These are phyloP conservation scores for Chlorella sorokiniana DNA, from an alignment of 139 green algal genomes.

Conservation along the genomic window DNA sequence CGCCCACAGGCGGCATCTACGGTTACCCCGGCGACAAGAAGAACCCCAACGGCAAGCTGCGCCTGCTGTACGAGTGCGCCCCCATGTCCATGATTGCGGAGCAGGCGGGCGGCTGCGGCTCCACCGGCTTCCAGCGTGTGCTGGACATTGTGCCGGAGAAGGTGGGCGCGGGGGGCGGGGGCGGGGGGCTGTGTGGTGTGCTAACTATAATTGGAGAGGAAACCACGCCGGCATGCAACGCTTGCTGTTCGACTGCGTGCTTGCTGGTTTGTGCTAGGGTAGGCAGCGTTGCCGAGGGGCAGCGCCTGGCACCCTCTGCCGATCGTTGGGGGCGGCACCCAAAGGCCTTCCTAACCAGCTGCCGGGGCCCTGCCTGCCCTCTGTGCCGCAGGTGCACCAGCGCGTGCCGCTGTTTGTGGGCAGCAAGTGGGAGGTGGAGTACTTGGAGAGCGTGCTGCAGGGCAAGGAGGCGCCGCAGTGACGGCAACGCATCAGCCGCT, in stretches of 20 bases:
- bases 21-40: slow-evolving; percentile 94
- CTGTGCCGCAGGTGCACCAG: slow-evolving; percentile 68
- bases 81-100: slow-evolving; percentile 91
- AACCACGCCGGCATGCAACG: no score
- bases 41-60: slow-evolving; percentile 96
- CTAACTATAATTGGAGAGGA: no score
- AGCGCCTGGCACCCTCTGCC: no score
- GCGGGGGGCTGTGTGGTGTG: no score
- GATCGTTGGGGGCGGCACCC: no score
- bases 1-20: slow-evolving; percentile 84
- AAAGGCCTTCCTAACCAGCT: background rate
- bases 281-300: no score
- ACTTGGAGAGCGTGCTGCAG: slow-evolving; percentile 77
- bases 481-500: no score
- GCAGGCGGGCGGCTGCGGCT: slow-evolving; percentile 78
- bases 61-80: slow-evolving; percentile 98
- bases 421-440: slow-evolving; percentile 91
- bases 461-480: slow-evolving; percentile 14
- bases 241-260: background rate
- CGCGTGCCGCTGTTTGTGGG: slow-evolving; percentile 86
- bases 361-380: background rate
- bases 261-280: no score
- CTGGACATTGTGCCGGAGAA: slow-evolving; percentile 65
- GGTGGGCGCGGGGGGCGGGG: slow-evolving; percentile 16
- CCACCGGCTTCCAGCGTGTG: slow-evolving; percentile 65